These are phyloP conservation scores for Craspedostauros australis DNA, from an alignment of 108 stramenopile species.

Conservation along the genomic window DNA sequence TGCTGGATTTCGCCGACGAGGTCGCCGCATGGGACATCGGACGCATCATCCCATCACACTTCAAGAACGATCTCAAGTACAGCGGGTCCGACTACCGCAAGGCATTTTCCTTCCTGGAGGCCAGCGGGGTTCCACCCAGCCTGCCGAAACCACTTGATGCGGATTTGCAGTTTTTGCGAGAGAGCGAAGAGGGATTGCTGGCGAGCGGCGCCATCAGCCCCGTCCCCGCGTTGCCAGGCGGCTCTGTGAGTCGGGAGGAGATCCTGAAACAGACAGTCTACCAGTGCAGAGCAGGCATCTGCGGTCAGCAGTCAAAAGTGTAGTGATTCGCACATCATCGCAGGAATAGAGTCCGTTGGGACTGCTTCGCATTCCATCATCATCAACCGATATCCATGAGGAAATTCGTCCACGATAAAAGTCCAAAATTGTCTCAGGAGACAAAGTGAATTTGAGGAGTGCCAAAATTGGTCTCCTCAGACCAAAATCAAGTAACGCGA, in stretches of 20 bases:
- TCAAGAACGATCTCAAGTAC: conserved; percentile 80
- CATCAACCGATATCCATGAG: too few species aligned
- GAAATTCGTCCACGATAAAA: too few species aligned
- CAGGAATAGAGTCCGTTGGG: too few species aligned
- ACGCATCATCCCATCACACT: conserved; percentile 87
- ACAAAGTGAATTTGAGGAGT: too few species aligned
- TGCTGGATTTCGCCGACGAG: conserved; percentile 78
- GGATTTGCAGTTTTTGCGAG: conserved; percentile 71
- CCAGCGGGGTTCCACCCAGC: conserved; percentile 60
- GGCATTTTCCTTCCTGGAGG: conserved; percentile 85
- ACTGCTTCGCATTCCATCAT: too few species aligned
- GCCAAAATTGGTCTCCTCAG: too few species aligned
- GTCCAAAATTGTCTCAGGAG: too few species aligned
- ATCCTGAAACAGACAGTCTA: conserved; percentile 65
- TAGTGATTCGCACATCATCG: too few species aligned
- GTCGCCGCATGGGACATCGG: conserved; percentile 78
- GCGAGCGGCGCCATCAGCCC: conserved; percentile 70
- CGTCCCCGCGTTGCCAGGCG: conserved; percentile 69
- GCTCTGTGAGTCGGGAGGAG: conserved; percentile 57
- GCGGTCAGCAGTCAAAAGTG: too few species aligned
- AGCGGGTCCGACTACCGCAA: conserved; percentile 74
- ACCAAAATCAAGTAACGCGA: too few species aligned
- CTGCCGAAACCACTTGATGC: conserved; percentile 74
- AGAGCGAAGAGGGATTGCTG: conserved; percentile 71
- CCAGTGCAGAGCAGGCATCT: conserved; percentile 52